Conservation (phyloP, 768 basidiomycete genomes). For the Boletus rufocinnamomeus region DNA sequence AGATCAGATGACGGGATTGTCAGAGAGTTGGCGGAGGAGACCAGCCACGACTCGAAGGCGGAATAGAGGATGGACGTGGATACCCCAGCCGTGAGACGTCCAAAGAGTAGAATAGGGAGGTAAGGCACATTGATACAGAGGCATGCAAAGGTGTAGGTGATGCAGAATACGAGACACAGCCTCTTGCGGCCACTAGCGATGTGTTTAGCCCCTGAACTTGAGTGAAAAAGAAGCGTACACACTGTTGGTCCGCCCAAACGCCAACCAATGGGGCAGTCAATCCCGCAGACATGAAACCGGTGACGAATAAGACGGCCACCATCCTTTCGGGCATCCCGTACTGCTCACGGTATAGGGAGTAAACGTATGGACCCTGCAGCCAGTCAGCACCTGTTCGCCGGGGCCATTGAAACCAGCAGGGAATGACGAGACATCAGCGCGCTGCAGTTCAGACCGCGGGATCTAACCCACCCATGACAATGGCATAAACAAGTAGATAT, state of each 20-base stretch:
- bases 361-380: constrained; percentile 80
- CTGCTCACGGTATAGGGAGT: constrained; percentile 71
- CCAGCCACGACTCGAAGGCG: constrained; percentile 77
- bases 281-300: constrained; percentile 72
- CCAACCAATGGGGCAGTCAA: constrained; percentile 70
- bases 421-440: constrained; percentile 1
- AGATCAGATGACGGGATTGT: constrained; percentile 58
- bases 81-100: constrained; percentile 66
- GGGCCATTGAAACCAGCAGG: not conserved
- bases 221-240: not conserved
- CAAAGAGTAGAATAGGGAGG: constrained; percentile 61
- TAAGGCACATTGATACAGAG: constrained; percentile 55
- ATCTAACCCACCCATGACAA: constrained; percentile 66
- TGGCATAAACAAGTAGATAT: constrained; percentile 67
- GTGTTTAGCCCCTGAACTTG: not conserved
- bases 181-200: constrained; percentile 59
- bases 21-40: constrained; percentile 57
- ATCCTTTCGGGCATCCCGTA: constrained; percentile 61
- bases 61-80: constrained; percentile 78
- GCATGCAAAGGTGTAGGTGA: constrained; percentile 64
- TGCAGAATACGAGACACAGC: constrained; percentile 71
- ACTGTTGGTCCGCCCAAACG: constrained; percentile 77
- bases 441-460: not conserved
- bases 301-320: constrained; percentile 75
- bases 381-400: constrained; percentile 62